A percentile compares a stretch with the other conserved stretches of the same genome.
Evolutionary conservation across 2,329 filamentous ascomycete species (phyloP).

Genomic region (Clarireedia monteithiana): DNA sequence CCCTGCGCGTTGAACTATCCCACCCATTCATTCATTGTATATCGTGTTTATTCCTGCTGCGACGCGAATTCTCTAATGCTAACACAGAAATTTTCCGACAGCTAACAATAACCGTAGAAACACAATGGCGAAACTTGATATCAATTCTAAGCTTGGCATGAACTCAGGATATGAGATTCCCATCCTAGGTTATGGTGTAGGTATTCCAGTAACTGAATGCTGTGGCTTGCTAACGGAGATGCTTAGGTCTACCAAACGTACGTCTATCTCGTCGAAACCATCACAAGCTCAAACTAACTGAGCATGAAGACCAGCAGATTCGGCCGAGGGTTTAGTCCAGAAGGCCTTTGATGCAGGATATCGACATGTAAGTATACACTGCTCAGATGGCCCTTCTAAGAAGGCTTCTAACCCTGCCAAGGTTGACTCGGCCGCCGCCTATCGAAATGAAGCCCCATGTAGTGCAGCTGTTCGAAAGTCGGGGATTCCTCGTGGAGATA

Average conservation of each 20-base stretch:
- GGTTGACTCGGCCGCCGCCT: constrained; percentile 51
- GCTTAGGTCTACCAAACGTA: constrained; percentile 7
- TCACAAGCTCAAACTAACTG: constrained; percentile 8
- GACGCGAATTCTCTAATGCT: background rate
- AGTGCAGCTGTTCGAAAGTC: constrained; percentile 44
- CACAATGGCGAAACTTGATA: constrained; percentile 35
- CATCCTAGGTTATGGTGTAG: constrained; percentile 46
- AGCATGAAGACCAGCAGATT: constrained; percentile 41
- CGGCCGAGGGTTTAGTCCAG: constrained; percentile 48
- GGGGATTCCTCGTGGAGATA: constrained; percentile 42
- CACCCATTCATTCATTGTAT: background rate
- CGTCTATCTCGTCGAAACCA: background rate
- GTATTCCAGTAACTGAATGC: background rate
- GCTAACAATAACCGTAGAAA: constrained; percentile 5
- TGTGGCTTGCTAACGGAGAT: background rate
- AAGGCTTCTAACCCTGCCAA: constrained; percentile 19
- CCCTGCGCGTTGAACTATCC: background rate
- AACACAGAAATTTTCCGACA: background rate
- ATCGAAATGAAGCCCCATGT: constrained; percentile 50
- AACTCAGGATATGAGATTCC: constrained; percentile 56
- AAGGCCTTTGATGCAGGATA: constrained; percentile 50
- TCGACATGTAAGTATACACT: constrained; percentile 39
- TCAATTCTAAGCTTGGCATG: constrained; percentile 39
- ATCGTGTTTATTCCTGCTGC: background rate
- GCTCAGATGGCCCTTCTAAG: background rate